phyloP scores from a whole-genome alignment of 2,329 filamentous ascomycete species.

The Xylariaceae sp. region DNA sequence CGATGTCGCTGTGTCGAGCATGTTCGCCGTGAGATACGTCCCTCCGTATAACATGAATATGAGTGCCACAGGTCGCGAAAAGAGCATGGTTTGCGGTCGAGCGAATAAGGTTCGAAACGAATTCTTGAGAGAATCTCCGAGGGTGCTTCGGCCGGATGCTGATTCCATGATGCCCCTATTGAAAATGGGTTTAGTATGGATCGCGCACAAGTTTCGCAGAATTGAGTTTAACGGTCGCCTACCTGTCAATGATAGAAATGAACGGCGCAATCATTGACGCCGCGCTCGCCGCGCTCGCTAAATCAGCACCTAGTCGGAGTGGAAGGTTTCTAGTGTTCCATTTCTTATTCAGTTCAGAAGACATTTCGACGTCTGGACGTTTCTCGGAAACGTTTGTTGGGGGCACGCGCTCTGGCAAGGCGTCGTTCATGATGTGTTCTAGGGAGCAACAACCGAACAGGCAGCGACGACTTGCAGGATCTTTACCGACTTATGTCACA shows the following conservation, averaged over 20 bases:
- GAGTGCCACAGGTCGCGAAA: constrained; percentile 65
- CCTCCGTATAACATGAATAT: constrained; percentile 78
- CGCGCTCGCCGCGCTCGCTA: constrained; percentile 66
- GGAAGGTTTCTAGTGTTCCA: constrained; percentile 79
- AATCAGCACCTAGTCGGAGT: constrained; percentile 65
- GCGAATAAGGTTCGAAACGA: constrained; percentile 57
- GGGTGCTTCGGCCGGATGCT: constrained; percentile 64
- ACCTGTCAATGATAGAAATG: constrained; percentile 87
- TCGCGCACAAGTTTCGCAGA: background rate
- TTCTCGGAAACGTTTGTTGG: too few relatives aligned
- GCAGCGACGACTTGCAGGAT: too few relatives aligned
- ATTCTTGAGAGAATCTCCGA: constrained; percentile 56
- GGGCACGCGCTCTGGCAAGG: background rate
- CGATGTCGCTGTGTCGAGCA: constrained; percentile 75
- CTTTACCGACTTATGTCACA: too few relatives aligned
- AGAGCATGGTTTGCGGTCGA: constrained; percentile 60
- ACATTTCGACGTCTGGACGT: too few relatives aligned
- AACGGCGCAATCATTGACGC: constrained; percentile 76
- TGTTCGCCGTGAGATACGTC: constrained; percentile 87
- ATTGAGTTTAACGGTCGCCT: constrained; percentile 17
- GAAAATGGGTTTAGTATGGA: constrained; percentile 2
- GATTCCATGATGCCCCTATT: constrained; percentile 75
- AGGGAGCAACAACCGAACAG: too few relatives aligned
- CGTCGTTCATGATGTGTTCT: constrained; percentile 19
- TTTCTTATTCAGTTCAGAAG: constrained; percentile 24